Percentiles rank a stretch among this genome's conserved stretches.
These are phyloP conservation scores for Nidula microcarpa DNA, from an alignment of 768 basidiomycete species.

Conservation along the genomic window DNA sequence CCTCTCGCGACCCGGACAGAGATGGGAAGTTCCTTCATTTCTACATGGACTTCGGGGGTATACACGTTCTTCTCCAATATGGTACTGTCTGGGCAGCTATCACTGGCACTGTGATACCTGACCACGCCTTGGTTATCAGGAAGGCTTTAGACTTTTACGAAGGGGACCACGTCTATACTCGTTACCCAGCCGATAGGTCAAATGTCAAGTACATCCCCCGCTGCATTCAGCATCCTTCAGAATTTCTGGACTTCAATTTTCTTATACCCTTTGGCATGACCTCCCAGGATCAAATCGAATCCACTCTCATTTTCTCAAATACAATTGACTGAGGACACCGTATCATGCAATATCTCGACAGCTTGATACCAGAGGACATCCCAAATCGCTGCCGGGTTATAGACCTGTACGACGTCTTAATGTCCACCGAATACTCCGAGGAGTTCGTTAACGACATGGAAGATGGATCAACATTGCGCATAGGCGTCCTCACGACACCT, in stretches of 20 bases:
- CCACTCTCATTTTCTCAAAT: conserved; percentile 4
- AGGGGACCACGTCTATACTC: conserved; percentile 9
- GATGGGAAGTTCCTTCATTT: conserved; percentile 1
- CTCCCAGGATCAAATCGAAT: neutral
- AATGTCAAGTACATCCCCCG: conserved; percentile 7
- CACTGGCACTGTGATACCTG: conserved; percentile 6
- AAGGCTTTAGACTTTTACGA: conserved; percentile 6
- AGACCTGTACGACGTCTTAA: conserved; percentile 7
- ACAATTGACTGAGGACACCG: conserved; percentile 1
- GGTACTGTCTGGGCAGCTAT: conserved; percentile 10
- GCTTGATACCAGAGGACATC: conserved; percentile 1
- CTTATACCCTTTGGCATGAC: conserved; percentile 1
- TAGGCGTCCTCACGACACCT: neutral
- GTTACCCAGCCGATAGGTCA: conserved; percentile 9
- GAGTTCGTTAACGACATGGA: conserved; percentile 2
- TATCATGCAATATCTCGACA: conserved; percentile 5
- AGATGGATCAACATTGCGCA: neutral
- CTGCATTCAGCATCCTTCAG: conserved; percentile 2
- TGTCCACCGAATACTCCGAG: conserved; percentile 4
- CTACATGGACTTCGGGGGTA: neutral
- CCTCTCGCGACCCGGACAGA: too few species aligned
- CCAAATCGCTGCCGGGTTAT: conserved; percentile 3
- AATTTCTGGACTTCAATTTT: conserved; percentile 6
- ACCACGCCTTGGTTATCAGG: conserved; percentile 4
- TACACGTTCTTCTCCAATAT: conserved; percentile 7